Percentiles rank a stretch among this genome's conserved stretches.
phyloP scores from a whole-genome alignment of 1,284 basidiomycete genomes.

The Inonotus obliquus region DNA sequence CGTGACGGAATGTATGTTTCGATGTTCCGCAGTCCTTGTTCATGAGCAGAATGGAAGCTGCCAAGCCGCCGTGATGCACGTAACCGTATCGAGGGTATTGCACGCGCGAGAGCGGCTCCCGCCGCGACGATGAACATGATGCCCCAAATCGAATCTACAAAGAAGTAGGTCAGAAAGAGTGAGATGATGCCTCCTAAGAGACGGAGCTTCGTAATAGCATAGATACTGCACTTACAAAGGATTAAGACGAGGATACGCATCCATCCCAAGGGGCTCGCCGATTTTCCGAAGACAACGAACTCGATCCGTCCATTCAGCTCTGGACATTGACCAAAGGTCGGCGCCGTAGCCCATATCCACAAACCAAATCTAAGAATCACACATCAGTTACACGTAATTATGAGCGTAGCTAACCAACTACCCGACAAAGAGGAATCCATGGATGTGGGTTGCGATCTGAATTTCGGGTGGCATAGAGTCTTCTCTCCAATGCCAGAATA shows the following conservation, averaged over 20 bases:
- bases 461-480: slow-evolving; percentile 15
- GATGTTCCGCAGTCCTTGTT: neutral
- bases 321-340: slow-evolving; percentile 12
- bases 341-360: slow-evolving; percentile 17
- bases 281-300: slow-evolving; percentile 17
- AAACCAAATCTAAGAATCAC: slow-evolving; percentile 11
- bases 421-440: slow-evolving; percentile 18
- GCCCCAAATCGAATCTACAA: slow-evolving; percentile 13
- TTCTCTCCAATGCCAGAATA: slow-evolving; percentile 16
- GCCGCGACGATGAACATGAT: slow-evolving; percentile 12
- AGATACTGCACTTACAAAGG: slow-evolving; percentile 8
- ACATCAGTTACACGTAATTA: neutral
- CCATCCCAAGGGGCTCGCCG: slow-evolving; percentile 12
- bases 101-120: neutral
- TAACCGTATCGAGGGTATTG: neutral
- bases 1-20: neutral
- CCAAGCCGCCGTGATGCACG: neutral
- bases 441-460: slow-evolving; percentile 14
- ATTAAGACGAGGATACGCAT: slow-evolving; percentile 11
- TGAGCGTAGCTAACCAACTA: neutral
- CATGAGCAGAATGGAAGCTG: neutral
- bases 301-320: slow-evolving; percentile 10
- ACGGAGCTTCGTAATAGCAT: neutral
- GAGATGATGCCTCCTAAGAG: neutral
- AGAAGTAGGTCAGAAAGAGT: neutral